phyloP scores from a whole-genome alignment of 202 grass and related monocot genomes.

The Panicum hallii region DNA sequence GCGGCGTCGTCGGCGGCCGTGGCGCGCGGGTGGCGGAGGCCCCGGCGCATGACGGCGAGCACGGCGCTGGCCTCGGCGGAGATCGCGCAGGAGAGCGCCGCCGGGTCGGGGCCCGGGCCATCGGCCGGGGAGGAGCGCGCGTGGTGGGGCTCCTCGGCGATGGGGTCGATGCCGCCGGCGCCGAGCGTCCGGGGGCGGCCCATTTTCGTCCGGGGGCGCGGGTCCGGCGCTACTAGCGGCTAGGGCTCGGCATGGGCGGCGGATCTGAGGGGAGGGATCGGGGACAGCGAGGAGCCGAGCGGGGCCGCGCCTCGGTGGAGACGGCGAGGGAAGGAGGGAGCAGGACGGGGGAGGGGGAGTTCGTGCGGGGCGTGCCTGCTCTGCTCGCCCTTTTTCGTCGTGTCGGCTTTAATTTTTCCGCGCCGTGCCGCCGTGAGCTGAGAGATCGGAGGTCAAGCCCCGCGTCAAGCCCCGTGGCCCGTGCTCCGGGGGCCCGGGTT shows the following conservation, averaged over 20 bases:
- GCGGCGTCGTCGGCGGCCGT: slow-evolving; percentile 53
- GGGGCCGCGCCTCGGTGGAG: slow-evolving; percentile 27
- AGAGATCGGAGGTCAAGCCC: neutral
- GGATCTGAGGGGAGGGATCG: slow-evolving; percentile 48
- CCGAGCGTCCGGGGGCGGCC: slow-evolving; percentile 55
- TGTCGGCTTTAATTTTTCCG: slow-evolving; percentile 52
- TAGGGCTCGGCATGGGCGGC: slow-evolving; percentile 28
- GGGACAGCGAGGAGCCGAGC: neutral
- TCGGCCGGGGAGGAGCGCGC: neutral
- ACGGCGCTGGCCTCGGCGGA: slow-evolving; percentile 79
- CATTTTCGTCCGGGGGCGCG: slow-evolving; percentile 27
- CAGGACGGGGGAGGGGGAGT: slow-evolving; percentile 10
- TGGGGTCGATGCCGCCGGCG: slow-evolving; percentile 61
- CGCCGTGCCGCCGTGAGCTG: slow-evolving; percentile 6
- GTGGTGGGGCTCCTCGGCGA: slow-evolving; percentile 63
- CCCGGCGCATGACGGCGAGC: slow-evolving; percentile 82
- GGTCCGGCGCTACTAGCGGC: neutral
- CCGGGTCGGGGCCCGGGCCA: slow-evolving; percentile 16
- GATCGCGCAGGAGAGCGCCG: slow-evolving; percentile 76
- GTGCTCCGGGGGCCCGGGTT: neutral
- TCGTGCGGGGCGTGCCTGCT: slow-evolving; percentile 38
- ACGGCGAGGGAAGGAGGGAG: slow-evolving; percentile 26
- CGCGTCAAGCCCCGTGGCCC: neutral
- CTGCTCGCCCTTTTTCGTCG: slow-evolving; percentile 23
- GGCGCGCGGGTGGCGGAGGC: slow-evolving; percentile 60